These are phyloP conservation scores for Talaromyces sp. DNA, from an alignment of 2,329 filamentous ascomycete genomes.

Conservation along the genomic window DNA sequence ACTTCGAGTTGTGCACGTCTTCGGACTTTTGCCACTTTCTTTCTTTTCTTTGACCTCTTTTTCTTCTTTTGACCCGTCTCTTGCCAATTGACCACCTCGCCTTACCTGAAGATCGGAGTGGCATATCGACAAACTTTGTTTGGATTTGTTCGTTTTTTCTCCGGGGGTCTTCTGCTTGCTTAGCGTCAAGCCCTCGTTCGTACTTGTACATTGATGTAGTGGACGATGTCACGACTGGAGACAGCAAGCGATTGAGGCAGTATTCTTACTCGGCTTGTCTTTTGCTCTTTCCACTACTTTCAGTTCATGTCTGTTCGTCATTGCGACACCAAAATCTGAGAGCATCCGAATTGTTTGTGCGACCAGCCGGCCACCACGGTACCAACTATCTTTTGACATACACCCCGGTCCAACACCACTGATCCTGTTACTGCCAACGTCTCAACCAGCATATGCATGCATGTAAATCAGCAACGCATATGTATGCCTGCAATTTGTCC, in stretches of 20 bases:
- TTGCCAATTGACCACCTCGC: neutral
- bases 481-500: neutral
- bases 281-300: neutral
- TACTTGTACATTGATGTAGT: neutral
- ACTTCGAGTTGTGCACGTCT: neutral
- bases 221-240: neutral
- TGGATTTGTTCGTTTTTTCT: neutral
- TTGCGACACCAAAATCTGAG: neutral
- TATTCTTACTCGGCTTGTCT: neutral
- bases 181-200: neutral
- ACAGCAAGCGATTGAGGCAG: neutral
- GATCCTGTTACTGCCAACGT: neutral
- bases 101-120: neutral
- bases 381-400: neutral
- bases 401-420: neutral
- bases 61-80: neutral
- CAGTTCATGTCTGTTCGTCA: neutral
- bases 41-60: neutral
- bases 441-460: neutral
- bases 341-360: neutral
- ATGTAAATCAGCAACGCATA: conserved; percentile 2
- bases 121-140: neutral
- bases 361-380: neutral
- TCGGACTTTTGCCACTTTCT: conserved; percentile 3
- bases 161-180: neutral